phyloP scores from a whole-genome alignment of 2,329 filamentous ascomycete species.

The Graphilbum ipis-grandicollis region DNA sequence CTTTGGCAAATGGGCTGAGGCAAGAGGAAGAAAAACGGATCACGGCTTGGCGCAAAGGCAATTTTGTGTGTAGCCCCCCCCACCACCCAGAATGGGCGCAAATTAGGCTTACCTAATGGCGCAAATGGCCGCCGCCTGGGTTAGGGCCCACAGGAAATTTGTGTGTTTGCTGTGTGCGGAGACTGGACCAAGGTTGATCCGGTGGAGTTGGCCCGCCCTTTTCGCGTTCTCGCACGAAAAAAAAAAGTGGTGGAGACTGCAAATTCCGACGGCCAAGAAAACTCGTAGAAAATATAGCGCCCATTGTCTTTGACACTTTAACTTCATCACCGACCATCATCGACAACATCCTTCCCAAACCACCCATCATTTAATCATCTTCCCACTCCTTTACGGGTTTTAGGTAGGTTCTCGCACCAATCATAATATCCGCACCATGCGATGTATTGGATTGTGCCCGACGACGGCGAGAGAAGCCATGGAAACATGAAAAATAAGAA shows the following conservation, averaged over 20 bases:
- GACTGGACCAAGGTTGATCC: slow-evolving; percentile 5
- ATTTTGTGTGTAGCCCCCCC: slow-evolving; percentile 6
- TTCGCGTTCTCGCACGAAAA: slow-evolving; percentile 5
- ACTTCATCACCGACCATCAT: background rate
- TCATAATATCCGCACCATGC: background rate
- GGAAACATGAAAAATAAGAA: background rate
- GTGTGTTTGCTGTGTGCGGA: slow-evolving; percentile 2
- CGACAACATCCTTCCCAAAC: background rate
- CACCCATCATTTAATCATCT: too few relatives aligned
- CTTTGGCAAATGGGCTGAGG: background rate
- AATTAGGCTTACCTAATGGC: background rate
- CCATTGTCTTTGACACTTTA: too few relatives aligned
- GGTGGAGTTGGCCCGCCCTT: background rate
- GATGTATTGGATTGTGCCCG: slow-evolving; percentile 13
- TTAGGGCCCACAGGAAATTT: slow-evolving; percentile 8
- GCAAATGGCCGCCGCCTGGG: background rate
- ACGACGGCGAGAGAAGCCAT: slow-evolving; percentile 8
- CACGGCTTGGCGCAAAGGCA: background rate
- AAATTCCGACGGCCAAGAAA: too few relatives aligned
- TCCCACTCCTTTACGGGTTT: background rate
- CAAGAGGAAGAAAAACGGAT: slow-evolving; percentile 2
- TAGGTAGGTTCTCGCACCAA: slow-evolving; percentile 6
- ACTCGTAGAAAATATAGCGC: too few relatives aligned
- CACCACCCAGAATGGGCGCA: slow-evolving; percentile 1
- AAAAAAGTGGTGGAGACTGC: background rate